Percentiles rank a stretch among this genome's conserved stretches.
Conservation (phyloP, 192 early-diverging fungal species). For the Coemansia sp. region DNA sequence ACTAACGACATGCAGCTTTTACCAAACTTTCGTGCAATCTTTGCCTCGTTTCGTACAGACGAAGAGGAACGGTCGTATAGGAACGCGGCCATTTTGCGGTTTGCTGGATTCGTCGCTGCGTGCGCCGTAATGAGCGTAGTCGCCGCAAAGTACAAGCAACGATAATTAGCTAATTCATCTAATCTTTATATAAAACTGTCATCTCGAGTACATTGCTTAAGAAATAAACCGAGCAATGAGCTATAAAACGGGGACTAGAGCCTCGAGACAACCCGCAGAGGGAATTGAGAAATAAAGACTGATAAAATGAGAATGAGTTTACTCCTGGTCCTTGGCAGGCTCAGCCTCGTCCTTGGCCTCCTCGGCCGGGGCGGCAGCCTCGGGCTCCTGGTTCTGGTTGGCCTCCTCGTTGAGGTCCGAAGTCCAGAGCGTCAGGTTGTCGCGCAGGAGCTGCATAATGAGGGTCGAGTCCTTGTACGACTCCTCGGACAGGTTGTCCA, state of each 20-base stretch:
- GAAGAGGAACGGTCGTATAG: slow-evolving; percentile 53
- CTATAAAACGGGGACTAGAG: neutral
- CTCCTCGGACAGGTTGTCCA: slow-evolving; percentile 89
- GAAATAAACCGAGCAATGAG: neutral
- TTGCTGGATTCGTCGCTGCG: slow-evolving; percentile 50
- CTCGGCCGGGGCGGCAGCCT: slow-evolving; percentile 16
- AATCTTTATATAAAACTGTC: slow-evolving; percentile 1
- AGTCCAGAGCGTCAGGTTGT: slow-evolving; percentile 97
- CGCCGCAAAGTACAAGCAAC: slow-evolving; percentile 37
- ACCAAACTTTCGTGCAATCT: slow-evolving; percentile 58
- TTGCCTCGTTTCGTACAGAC: slow-evolving; percentile 55
- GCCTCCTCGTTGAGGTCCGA: slow-evolving; percentile 72
- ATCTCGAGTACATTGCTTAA: neutral
- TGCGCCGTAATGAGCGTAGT: slow-evolving; percentile 53
- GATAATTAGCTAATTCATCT: neutral
- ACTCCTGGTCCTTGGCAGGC: slow-evolving; percentile 16
- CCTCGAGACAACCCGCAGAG: neutral
- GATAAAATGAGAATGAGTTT: neutral
- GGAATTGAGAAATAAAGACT: slow-evolving; percentile 7
- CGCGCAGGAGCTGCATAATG: slow-evolving; percentile 97
- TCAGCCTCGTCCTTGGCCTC: slow-evolving; percentile 20
- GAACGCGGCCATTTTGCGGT: slow-evolving; percentile 44
- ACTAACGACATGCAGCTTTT: slow-evolving; percentile 30
- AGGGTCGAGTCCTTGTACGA: slow-evolving; percentile 97
- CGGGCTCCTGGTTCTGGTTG: slow-evolving; percentile 25